Conservation (phyloP, 208 protist genomes). For the Endotrypanum monterogeii region DNA sequence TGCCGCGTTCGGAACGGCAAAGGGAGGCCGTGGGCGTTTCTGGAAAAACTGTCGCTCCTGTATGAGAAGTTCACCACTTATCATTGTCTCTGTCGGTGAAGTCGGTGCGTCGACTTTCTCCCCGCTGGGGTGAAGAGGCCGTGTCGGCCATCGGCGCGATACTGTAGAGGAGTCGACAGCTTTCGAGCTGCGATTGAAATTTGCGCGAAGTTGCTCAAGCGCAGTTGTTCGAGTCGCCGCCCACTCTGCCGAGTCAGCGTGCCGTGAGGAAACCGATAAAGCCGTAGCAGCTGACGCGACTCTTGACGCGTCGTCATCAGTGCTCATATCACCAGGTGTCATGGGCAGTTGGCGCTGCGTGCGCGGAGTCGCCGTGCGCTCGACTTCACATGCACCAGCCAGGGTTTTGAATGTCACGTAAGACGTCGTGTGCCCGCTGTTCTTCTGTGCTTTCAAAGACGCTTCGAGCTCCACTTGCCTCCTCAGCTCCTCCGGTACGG, state of each 20-base stretch:
- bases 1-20: neutral
- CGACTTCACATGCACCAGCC: slow-evolving; percentile 13
- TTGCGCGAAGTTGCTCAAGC: slow-evolving; percentile 45
- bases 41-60: slow-evolving; percentile 1
- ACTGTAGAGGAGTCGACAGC: neutral
- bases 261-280: neutral
- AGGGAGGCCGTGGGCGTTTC: neutral
- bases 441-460: neutral
- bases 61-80: neutral
- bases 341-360: neutral
- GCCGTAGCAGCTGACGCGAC: neutral
- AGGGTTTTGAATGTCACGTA: too few species aligned
- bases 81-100: neutral
- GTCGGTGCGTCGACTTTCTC: neutral
- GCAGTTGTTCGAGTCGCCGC: slow-evolving; percentile 36
- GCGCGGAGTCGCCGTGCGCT: slow-evolving; percentile 8
- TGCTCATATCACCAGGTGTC: neutral
- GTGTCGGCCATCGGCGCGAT: neutral
- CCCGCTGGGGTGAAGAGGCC: too few species aligned
- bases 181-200: slow-evolving; percentile 14
- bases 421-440: neutral
- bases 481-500: neutral
- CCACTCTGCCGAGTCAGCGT: slow-evolving; percentile 37
- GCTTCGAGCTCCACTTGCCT: neutral
- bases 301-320: neutral